Conservation (phyloP, 345 rosid species). For the Eucalyptus victrix region DNA sequence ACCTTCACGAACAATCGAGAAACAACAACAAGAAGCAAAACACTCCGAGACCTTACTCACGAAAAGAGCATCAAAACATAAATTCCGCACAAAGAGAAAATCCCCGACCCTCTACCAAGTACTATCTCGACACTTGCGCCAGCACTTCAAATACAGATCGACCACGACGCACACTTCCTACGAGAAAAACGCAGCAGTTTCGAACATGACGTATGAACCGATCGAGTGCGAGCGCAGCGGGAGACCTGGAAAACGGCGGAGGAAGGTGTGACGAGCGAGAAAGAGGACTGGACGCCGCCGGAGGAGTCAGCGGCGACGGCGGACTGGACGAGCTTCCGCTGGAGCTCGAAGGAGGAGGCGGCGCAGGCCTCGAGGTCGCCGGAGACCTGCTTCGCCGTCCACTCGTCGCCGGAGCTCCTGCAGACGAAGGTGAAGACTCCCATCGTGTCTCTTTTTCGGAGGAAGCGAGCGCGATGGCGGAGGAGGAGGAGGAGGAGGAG, state of each 20-base stretch:
- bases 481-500: background rate
- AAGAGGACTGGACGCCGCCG: slow-evolving; percentile 76
- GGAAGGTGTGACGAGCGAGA: slow-evolving; percentile 53
- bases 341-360: slow-evolving; percentile 48
- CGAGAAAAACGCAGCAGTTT: background rate
- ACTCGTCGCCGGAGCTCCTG: slow-evolving; percentile 6
- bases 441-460: background rate
- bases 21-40: background rate
- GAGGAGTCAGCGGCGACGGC: slow-evolving; percentile 51
- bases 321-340: slow-evolving; percentile 68
- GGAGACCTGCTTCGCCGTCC: slow-evolving; percentile 40
- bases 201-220: background rate
- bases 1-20: background rate
- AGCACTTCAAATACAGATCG: background rate
- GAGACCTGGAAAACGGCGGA: slow-evolving; percentile 80
- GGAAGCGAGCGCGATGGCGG: background rate
- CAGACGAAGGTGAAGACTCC: background rate
- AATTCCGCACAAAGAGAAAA: background rate
- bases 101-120: background rate
- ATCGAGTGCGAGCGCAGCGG: background rate
- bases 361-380: slow-evolving; percentile 74
- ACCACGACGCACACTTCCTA: background rate
- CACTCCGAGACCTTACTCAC: background rate
- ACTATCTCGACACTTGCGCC: background rate
- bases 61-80: background rate